Percentiles rank a stretch among this genome's conserved stretches.
These are phyloP conservation scores for Trichosporon inkin DNA, from an alignment of 1,284 basidiomycete genomes.

Conservation along the genomic window DNA sequence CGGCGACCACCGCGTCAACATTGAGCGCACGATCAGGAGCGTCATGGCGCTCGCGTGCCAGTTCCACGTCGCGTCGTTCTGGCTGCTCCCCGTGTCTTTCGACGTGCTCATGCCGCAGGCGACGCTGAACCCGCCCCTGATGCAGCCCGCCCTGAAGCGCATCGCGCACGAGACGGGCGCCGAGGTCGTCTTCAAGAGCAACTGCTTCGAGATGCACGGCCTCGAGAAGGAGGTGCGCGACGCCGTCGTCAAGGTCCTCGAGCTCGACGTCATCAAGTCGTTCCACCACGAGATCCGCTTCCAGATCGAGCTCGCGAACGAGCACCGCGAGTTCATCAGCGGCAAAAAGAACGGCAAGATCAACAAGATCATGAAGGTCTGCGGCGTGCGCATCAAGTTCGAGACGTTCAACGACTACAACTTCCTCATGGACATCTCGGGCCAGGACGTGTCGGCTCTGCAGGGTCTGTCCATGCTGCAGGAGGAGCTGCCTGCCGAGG, in stretches of 20 bases:
- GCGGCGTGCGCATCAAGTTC: constrained; percentile 97
- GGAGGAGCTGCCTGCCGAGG: constrained; percentile 97
- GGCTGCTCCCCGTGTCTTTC: constrained; percentile 89
- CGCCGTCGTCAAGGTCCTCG: constrained; percentile 80
- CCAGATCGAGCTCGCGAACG: constrained; percentile 96
- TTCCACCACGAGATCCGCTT: constrained; percentile 98
- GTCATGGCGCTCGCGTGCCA: constrained; percentile 95
- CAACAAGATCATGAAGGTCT: constrained; percentile 96
- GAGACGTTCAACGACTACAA: constrained; percentile 98
- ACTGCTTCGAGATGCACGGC: constrained; percentile 98
- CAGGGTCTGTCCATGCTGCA: constrained; percentile 85
- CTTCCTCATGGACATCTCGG: constrained; percentile 91
- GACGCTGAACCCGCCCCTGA: constrained; percentile 75
- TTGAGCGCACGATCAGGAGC: constrained; percentile 88
- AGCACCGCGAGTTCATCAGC: constrained; percentile 96
- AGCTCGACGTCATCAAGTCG: constrained; percentile 77
- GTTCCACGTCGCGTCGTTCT: constrained; percentile 93
- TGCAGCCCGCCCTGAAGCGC: constrained; percentile 78
- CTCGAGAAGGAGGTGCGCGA: constrained; percentile 85
- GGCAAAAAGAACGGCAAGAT: constrained; percentile 98
- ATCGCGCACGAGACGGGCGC: constrained; percentile 83
- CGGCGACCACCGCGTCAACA: constrained; percentile 90
- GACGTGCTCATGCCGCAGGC: constrained; percentile 77
- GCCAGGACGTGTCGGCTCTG: constrained; percentile 73
- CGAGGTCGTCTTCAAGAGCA: constrained; percentile 93